phyloP scores from a whole-genome alignment of 2,329 filamentous ascomycete species.

The Apiospora hydei region DNA sequence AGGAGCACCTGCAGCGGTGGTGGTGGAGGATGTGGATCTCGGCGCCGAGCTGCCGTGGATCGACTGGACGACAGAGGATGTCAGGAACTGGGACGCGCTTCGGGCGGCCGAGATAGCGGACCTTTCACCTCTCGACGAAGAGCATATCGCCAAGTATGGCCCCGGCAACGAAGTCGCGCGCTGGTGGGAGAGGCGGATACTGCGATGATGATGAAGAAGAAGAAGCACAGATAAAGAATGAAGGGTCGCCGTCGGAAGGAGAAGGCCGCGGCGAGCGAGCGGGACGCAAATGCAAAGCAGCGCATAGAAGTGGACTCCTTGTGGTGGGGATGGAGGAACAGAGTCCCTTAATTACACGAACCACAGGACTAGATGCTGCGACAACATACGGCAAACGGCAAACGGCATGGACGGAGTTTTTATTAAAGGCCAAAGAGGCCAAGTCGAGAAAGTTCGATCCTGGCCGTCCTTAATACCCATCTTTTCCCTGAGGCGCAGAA shows the following conservation, averaged over 20 bases:
- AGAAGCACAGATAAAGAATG: background rate
- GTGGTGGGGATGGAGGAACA: background rate
- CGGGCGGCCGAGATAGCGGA: background rate
- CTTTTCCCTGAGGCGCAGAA: background rate
- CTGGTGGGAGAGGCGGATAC: background rate
- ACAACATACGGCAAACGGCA: background rate
- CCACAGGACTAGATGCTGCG: background rate
- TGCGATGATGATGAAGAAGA: background rate
- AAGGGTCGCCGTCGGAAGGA: background rate
- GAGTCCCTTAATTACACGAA: background rate
- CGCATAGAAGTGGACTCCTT: background rate
- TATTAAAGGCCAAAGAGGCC: background rate
- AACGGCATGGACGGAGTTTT: background rate
- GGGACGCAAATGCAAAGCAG: background rate
- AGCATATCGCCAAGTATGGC: background rate
- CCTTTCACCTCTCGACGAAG: background rate
- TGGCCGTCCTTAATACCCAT: background rate
- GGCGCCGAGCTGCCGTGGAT: conserved; percentile 10
- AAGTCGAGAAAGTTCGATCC: background rate
- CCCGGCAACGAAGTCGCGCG: background rate
- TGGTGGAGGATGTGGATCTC: conserved; percentile 1
- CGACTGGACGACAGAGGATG: background rate
- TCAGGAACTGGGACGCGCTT: background rate
- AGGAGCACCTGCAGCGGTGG: background rate
- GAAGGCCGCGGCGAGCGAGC: background rate